phyloP scores from a whole-genome alignment of 1,139 yeast species.

The Pichia sp. region DNA sequence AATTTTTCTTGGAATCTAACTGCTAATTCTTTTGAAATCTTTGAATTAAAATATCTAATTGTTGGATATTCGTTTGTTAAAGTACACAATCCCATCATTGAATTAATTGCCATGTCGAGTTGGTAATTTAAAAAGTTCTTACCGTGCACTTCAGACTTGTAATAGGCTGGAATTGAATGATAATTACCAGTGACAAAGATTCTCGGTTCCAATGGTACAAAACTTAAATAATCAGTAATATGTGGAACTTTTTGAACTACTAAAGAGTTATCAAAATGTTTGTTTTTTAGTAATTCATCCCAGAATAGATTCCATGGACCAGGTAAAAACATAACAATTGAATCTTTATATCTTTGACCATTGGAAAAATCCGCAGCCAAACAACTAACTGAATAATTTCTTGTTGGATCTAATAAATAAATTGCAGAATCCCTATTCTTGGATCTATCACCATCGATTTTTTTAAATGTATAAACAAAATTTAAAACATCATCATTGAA shows the following conservation, averaged over 20 bases:
- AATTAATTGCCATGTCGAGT: slow-evolving; percentile 51
- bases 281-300: slow-evolving; percentile 17
- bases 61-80: slow-evolving; percentile 85
- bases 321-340: slow-evolving; percentile 53
- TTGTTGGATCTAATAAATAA: slow-evolving; percentile 49
- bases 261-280: slow-evolving; percentile 16
- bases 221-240: slow-evolving; percentile 22
- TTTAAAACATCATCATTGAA: slow-evolving; percentile 33
- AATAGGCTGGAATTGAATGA: slow-evolving; percentile 67
- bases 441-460: slow-evolving; percentile 46
- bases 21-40: slow-evolving; percentile 70
- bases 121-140: slow-evolving; percentile 53
- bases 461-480: slow-evolving; percentile 43
- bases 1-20: slow-evolving; percentile 60
- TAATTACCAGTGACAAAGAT: slow-evolving; percentile 27
- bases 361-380: slow-evolving; percentile 50
- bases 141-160: slow-evolving; percentile 65
- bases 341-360: slow-evolving; percentile 51
- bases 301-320: slow-evolving; percentile 34
- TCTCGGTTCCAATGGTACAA: slow-evolving; percentile 26
- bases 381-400: slow-evolving; percentile 49
- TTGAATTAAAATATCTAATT: slow-evolving; percentile 67
- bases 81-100: slow-evolving; percentile 66
- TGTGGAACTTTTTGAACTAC: slow-evolving; percentile 15
- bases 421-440: slow-evolving; percentile 46